Evolutionary conservation across 257 asterid genomes (phyloP), one percentile per base, ranked within the genome.

Genomic region (Solanum piurae): DNA sequence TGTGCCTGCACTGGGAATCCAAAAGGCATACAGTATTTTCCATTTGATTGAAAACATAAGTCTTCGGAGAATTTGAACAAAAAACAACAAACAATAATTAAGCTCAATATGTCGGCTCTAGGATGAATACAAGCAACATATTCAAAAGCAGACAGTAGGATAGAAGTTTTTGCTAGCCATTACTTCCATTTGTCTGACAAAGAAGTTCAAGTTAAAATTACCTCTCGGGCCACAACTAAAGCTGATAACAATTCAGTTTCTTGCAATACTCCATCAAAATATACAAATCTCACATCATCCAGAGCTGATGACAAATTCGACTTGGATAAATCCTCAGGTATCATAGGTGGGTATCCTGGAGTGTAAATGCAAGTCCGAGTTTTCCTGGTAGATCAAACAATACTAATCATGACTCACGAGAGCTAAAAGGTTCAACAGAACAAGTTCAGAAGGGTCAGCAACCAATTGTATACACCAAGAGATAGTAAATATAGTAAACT

Each of bases 361-460:
- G 99, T 95, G 89, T 95, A 98, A 91, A 97, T 95, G 83, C 99
- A 97, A 40, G 99, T 97, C 72, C 99, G 95, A 73, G 98, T 97
- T 92, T 92, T 95, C 96, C 99, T 97, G 95, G 89, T 90, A 91
- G 69, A 80, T 88, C 87, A 90, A 18, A 83, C 38, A 88, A 52
- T 16, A 46, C 60, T 29, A 80, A 80, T 29, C 66, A 16, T 52
- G 60, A 52, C 60, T 52, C 60, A 80, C 25, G 6, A 80, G 40
- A 87, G 83, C 12, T 33, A 37, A 72, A n/a, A 14, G 42, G 6
- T 80, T 27, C 25, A 46, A 29, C 12, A 46, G 68, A 80, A 46
- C 20, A 80, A 18, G 29, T 29, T 36, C 68, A 46, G 25, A 79
- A 80, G 16, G 64, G 37, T 7, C 85, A 9, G 27, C 10, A 16